Percentiles rank a stretch among this genome's conserved stretches.
Evolutionary conservation across 805 yeast genomes (phyloP).

Genomic region (Ogataea paradorogensis): DNA sequence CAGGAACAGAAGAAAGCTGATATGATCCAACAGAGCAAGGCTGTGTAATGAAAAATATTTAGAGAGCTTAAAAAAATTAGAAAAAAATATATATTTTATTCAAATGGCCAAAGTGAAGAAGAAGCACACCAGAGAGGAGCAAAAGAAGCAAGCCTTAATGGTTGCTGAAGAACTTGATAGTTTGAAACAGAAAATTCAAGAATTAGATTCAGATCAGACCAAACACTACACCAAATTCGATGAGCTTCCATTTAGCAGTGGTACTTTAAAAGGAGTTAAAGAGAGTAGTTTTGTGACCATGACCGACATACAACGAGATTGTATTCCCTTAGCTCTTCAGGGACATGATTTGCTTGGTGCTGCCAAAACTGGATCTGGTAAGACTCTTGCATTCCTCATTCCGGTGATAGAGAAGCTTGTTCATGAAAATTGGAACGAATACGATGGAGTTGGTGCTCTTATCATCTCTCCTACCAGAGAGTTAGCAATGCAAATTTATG

Average conservation of each 20-base stretch:
- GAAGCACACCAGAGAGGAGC: slow-evolving; percentile 31
- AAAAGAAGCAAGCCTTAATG: slow-evolving; percentile 22
- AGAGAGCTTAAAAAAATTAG: slow-evolving; percentile 1
- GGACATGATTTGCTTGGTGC: slow-evolving; percentile 83
- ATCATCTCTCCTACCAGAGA: slow-evolving; percentile 92
- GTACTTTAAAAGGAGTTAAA: slow-evolving; percentile 67
- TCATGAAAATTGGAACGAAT: slow-evolving; percentile 71
- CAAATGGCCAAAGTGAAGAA: slow-evolving; percentile 30
- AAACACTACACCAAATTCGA: slow-evolving; percentile 50
- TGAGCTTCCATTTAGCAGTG: slow-evolving; percentile 71
- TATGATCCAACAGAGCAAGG: slow-evolving; percentile 24
- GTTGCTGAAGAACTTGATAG: slow-evolving; percentile 38
- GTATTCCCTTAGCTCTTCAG: slow-evolving; percentile 73
- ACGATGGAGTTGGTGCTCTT: slow-evolving; percentile 86
- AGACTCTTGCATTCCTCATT: slow-evolving; percentile 80
- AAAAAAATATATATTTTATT: background rate
- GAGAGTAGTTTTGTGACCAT: slow-evolving; percentile 74
- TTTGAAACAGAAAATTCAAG: slow-evolving; percentile 51
- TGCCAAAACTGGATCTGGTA: slow-evolving; percentile 89
- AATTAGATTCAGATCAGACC: slow-evolving; percentile 45
- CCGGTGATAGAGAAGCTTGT: slow-evolving; percentile 74
- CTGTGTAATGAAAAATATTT: slow-evolving; percentile 1
- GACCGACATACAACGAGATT: slow-evolving; percentile 82
- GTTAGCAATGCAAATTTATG: slow-evolving; percentile 85
- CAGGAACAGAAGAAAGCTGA: slow-evolving; percentile 28